A percentile compares a stretch with the other conserved stretches of the same genome.
phyloP scores from a whole-genome alignment of 345 rosid genomes.

The Lepidium didymum region DNA sequence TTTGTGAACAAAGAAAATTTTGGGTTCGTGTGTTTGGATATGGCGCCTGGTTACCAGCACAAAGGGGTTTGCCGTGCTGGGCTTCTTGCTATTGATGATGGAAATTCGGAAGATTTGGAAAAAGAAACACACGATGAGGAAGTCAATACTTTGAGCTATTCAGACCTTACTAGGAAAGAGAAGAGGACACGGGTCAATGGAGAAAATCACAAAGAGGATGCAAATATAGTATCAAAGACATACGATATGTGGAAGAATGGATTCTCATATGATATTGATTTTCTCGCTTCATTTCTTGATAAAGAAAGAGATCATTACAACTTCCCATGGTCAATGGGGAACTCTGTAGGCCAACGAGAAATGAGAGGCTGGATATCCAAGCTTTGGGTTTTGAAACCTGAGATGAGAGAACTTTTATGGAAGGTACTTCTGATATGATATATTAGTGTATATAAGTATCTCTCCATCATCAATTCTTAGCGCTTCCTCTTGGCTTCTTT shows the following conservation, averaged over 20 bases:
- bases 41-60: slow-evolving; percentile 94
- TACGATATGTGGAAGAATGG: slow-evolving; percentile 52
- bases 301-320: slow-evolving; percentile 82
- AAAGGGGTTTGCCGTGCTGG: slow-evolving; percentile 98
- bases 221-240: slow-evolving; percentile 29
- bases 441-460: not conserved
- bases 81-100: slow-evolving; percentile 70
- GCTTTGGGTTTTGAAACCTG: slow-evolving; percentile 81
- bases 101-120: slow-evolving; percentile 32
- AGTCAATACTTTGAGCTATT: slow-evolving; percentile 37
- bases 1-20: slow-evolving; percentile 77
- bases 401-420: slow-evolving; percentile 73
- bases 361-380: slow-evolving; percentile 85
- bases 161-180: slow-evolving; percentile 70
- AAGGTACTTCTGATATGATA: slow-evolving; percentile 46
- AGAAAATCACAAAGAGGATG: slow-evolving; percentile 27
- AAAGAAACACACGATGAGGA: slow-evolving; percentile 24
- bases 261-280: slow-evolving; percentile 62
- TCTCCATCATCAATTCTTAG: not conserved
- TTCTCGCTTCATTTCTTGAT: slow-evolving; percentile 62
- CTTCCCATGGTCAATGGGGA: slow-evolving; percentile 79
- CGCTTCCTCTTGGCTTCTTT: not conserved
- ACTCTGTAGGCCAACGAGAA: slow-evolving; percentile 89
- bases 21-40: slow-evolving; percentile 82
- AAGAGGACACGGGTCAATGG: slow-evolving; percentile 50